These are phyloP conservation scores for Nicotiana undulata DNA, from an alignment of 257 asterid species.

Conservation along the genomic window DNA sequence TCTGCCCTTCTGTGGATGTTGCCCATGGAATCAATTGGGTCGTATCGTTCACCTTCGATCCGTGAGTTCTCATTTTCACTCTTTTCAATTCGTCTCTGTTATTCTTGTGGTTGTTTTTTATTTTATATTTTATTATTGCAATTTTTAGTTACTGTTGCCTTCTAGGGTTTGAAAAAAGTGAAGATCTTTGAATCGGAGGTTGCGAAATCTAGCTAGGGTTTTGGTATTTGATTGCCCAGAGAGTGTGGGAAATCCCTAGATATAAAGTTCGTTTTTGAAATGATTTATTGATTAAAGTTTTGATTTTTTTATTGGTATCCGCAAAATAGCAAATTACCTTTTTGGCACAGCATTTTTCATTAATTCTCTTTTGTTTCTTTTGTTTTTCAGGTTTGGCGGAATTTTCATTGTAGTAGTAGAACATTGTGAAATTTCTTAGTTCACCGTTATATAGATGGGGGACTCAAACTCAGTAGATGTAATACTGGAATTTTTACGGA, in stretches of 20 bases:
- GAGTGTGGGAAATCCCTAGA: conserved; percentile 5
- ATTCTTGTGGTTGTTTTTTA: not conserved
- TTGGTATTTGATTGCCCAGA: conserved; percentile 3
- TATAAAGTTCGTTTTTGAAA: not conserved
- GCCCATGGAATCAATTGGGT: conserved; percentile 4
- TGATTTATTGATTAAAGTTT: not conserved
- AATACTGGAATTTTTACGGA: conserved; percentile 61
- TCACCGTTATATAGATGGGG: conserved; percentile 39
- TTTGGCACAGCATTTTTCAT: conserved; percentile 13
- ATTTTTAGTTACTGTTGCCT: not conserved
- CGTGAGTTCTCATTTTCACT: conserved; percentile 9
- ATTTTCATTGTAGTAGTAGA: conserved; percentile 25
- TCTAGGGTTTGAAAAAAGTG: conserved; percentile 12
- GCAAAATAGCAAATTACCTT: no score
- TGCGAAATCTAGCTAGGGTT: conserved; percentile 9
- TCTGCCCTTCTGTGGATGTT: not conserved
- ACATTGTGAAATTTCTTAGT: conserved; percentile 11
- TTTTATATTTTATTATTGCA: not conserved
- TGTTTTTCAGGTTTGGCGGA: conserved; percentile 41
- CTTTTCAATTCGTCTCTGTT: not conserved
- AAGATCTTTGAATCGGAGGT: conserved; percentile 7
- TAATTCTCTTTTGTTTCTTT: not conserved
- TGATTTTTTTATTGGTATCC: conserved; percentile 9
- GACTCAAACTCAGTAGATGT: conserved; percentile 68
- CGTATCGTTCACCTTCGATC: conserved; percentile 4